Evolutionary conservation across 2,329 filamentous ascomycete species (phyloP).

Genomic region (Aspergillus jensenii): DNA sequence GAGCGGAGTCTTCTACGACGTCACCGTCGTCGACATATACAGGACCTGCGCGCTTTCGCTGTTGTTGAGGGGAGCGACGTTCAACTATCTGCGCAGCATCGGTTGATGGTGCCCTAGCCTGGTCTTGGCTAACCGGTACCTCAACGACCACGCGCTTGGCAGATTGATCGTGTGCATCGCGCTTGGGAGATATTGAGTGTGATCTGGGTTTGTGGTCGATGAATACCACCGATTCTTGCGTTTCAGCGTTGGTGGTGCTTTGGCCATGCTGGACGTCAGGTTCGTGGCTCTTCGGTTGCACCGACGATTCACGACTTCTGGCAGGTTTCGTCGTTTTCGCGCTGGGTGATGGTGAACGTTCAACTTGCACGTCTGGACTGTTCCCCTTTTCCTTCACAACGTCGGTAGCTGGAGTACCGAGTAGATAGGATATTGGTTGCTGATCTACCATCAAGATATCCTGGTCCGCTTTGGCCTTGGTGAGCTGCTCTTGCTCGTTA

Average conservation of each 20-base stretch:
- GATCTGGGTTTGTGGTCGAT: neutral
- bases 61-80: neutral
- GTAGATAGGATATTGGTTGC: conserved; percentile 32
- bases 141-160: conserved; percentile 19
- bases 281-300: neutral
- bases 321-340: neutral
- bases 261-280: neutral
- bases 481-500: conserved; percentile 51
- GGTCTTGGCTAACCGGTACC: conserved; percentile 33
- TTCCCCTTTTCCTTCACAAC: neutral
- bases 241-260: neutral
- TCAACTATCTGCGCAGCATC: neutral
- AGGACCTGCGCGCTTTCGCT: neutral
- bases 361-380: neutral
- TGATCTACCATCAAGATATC: conserved; percentile 29
- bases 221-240: neutral
- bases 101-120: neutral
- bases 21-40: conserved; percentile 5
- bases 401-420: conserved; percentile 19
- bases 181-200: neutral
- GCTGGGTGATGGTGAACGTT: neutral
- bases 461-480: conserved; percentile 37
- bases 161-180: neutral
- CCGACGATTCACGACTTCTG: neutral
- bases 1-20: neutral